Conservation (phyloP, 345 rosid genomes). For the Luvunga scandens region DNA sequence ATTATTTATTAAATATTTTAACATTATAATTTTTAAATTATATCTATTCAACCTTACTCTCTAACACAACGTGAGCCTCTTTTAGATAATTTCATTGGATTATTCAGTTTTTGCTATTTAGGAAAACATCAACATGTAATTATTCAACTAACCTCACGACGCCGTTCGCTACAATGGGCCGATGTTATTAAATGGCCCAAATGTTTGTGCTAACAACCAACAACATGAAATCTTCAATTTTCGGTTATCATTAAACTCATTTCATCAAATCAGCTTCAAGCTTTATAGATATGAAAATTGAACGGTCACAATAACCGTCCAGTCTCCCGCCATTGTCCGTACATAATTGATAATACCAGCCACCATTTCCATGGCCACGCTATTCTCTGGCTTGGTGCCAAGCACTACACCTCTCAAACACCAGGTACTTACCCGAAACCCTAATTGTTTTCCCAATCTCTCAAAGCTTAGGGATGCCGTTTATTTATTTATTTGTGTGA, state of each 20-base stretch:
- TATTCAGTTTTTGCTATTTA: too few relatives aligned
- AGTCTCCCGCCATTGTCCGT: constrained; percentile 18
- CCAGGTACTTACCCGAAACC: constrained; percentile 9
- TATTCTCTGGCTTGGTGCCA: constrained; percentile 7
- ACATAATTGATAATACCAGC: neutral
- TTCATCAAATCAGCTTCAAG: neutral
- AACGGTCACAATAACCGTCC: constrained; percentile 28
- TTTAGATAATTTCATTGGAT: too few relatives aligned
- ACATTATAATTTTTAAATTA: accelerated
- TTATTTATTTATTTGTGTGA: neutral
- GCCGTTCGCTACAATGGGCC: neutral
- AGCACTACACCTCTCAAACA: neutral
- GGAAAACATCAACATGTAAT: too few relatives aligned
- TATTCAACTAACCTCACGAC: too few relatives aligned
- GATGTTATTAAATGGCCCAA: neutral
- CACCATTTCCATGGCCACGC: constrained; percentile 26
- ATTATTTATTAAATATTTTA: too few relatives aligned
- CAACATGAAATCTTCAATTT: neutral
- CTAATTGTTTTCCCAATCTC: constrained; percentile 14
- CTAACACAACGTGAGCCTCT: too few relatives aligned
- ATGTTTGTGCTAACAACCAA: neutral
- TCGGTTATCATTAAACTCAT: neutral
- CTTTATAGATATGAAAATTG: constrained; percentile 25
- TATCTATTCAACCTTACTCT: too few relatives aligned
- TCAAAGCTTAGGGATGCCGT: neutral